These are phyloP conservation scores for Vicia villosa DNA, from an alignment of 306 rosid species.

Conservation along the genomic window DNA sequence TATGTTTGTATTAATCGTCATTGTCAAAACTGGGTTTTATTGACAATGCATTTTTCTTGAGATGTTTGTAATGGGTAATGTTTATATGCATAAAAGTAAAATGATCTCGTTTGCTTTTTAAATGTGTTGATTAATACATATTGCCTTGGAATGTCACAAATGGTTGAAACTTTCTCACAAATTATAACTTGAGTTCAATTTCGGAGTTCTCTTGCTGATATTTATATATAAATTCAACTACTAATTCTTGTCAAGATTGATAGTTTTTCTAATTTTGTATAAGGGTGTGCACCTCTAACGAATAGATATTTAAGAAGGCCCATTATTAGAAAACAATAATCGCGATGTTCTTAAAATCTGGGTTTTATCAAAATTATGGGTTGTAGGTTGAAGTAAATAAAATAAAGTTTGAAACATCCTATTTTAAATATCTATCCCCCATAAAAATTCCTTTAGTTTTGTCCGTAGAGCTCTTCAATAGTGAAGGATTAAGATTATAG, in stretches of 20 bases:
- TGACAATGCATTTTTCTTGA: conserved; percentile 44
- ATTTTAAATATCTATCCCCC: no score
- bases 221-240: background rate
- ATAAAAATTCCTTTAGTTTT: no score
- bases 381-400: no score
- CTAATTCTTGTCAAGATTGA: background rate
- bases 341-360: no score
- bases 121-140: background rate
- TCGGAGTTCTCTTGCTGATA: background rate
- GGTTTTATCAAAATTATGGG: no score
- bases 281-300: background rate
- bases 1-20: conserved; percentile 37
- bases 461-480: no score
- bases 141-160: background rate
- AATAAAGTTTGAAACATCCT: no score
- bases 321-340: no score
- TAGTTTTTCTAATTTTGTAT: background rate
- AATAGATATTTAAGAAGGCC: no score
- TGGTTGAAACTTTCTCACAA: background rate
- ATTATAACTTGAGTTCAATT: background rate
- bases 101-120: background rate
- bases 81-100: conserved; percentile 17
- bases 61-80: conserved; percentile 41
- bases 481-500: no score
- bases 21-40: conserved; percentile 38